Evolutionary conservation across 352 stramenopile genomes (phyloP).

Genomic region (Globisporangium echinulatum): DNA sequence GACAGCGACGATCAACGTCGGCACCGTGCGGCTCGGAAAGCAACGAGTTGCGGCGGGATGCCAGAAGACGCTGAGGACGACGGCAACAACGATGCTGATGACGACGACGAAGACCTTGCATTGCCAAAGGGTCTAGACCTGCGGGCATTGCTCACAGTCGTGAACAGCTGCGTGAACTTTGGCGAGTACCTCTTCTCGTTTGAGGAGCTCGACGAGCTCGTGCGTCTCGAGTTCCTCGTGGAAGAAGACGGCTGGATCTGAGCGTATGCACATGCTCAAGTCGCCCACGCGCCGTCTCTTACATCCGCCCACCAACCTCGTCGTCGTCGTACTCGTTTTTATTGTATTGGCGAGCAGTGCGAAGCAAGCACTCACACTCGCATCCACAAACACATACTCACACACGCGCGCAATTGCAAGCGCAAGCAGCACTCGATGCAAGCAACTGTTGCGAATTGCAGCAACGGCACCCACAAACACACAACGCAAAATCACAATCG

Average conservation of each 20-base stretch:
- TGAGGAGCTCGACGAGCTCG: constrained; percentile 55
- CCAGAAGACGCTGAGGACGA: constrained; percentile 14
- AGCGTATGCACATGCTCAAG: constrained; percentile 1
- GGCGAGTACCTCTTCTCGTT: constrained; percentile 40
- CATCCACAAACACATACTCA: not conserved
- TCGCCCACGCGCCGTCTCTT: not conserved
- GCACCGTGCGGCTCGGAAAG: constrained; percentile 12
- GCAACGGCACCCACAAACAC: not conserved
- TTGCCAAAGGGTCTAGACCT: constrained; percentile 18
- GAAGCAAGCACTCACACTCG: not conserved
- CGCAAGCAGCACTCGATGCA: not conserved
- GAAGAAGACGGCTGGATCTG: constrained; percentile 83
- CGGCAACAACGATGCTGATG: constrained; percentile 21
- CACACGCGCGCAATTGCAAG: not conserved
- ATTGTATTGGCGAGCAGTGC: not conserved
- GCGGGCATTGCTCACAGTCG: constrained; percentile 18
- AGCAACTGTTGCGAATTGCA: not conserved
- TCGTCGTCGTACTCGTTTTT: not conserved
- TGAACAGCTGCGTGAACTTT: constrained; percentile 32
- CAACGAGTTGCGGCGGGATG: constrained; percentile 19
- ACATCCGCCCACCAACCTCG: not conserved
- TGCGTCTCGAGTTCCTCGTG: constrained; percentile 71
- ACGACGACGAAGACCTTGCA: constrained; percentile 19
- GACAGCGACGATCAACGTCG: constrained; percentile 37
- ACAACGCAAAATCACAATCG: not conserved